Conservation (phyloP, 305 asterid genomes). For the Fraxinus platypoda region DNA sequence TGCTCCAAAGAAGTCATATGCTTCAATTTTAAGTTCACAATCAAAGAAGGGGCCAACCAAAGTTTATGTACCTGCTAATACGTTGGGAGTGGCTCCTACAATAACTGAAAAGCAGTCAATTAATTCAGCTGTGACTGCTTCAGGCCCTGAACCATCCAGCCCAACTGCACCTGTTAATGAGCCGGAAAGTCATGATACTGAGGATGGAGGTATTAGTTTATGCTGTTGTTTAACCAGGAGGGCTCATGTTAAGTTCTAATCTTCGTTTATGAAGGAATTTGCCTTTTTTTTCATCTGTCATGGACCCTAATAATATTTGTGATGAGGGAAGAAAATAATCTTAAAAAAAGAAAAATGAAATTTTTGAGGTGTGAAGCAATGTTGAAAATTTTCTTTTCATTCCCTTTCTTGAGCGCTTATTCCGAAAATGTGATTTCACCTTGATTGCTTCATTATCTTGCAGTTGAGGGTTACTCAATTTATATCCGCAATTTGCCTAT, state of each 20-base stretch:
- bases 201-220: conserved; percentile 59
- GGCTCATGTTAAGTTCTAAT: neutral
- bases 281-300: neutral
- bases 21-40: conserved; percentile 73
- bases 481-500: conserved; percentile 73
- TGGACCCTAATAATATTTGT: neutral
- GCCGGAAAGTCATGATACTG: conserved; percentile 49
- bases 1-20: conserved; percentile 79
- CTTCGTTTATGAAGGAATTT: neutral
- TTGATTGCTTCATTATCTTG: conserved; percentile 20
- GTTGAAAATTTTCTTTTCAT: conserved; percentile 8
- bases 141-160: conserved; percentile 42
- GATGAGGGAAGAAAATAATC: neutral
- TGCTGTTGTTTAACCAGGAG: neutral
- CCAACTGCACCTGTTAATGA: conserved; percentile 28
- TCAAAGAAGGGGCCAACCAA: conserved; percentile 51
- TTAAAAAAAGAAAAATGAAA: neutral
- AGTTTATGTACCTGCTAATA: conserved; percentile 59
- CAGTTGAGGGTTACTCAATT: conserved; percentile 78
- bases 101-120: conserved; percentile 46
- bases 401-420: conserved; percentile 8
- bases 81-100: conserved; percentile 33
- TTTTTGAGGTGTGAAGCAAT: conserved; percentile 11
- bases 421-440: conserved; percentile 11
- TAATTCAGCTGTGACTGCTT: conserved; percentile 36